Conservation (phyloP, 1,284 basidiomycete species). For the Coriolopsis trogii region DNA sequence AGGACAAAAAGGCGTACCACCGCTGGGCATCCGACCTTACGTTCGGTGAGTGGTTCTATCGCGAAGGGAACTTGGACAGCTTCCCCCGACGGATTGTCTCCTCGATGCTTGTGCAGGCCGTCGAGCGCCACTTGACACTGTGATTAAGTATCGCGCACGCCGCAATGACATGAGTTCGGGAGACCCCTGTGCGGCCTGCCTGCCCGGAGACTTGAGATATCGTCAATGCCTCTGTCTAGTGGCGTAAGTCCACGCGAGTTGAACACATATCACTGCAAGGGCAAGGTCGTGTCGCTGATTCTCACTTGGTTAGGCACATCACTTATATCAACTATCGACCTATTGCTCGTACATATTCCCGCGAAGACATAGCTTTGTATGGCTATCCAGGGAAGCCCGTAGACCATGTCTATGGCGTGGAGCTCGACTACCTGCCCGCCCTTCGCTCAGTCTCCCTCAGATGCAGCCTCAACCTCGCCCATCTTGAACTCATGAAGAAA, state of each 20-base stretch:
- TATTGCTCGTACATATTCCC: too few species aligned
- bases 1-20: slow-evolving; percentile 1
- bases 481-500: slow-evolving; percentile 8
- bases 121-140: too few species aligned
- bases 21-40: background rate
- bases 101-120: too few species aligned
- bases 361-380: background rate
- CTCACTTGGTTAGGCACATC: slow-evolving; percentile 1
- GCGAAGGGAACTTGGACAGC: background rate
- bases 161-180: too few species aligned
- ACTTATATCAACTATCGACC: slow-evolving; percentile 3
- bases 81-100: too few species aligned
- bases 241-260: too few species aligned
- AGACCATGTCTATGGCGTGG: background rate
- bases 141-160: too few species aligned
- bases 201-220: too few species aligned
- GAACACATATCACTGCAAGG: too few species aligned
- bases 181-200: too few species aligned
- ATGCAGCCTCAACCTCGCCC: slow-evolving; percentile 2
- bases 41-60: background rate
- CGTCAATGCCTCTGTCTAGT: too few species aligned
- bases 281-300: too few species aligned
- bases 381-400: background rate
- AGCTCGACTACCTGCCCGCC: slow-evolving; percentile 4
- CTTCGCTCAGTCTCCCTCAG: slow-evolving; percentile 3